Base-by-base conservation (phyloP, 2,329 filamentous ascomycete species). In the Aspergillus unguis region DNA sequence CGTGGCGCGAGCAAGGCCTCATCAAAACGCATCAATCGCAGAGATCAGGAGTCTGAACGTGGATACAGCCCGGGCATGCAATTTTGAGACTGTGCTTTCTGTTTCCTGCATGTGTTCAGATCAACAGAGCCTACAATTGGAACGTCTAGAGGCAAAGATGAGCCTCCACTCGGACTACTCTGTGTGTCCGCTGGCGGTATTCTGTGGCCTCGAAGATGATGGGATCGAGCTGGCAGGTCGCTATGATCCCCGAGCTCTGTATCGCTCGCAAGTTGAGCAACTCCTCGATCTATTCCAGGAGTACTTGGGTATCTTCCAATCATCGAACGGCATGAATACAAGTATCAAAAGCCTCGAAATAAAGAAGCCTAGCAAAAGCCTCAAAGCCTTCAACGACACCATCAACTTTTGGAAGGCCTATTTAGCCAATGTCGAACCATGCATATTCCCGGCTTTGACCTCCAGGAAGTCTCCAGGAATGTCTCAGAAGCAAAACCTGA, bases 1-100 rank as follows among this genome's bases (percentile, higher is more conserved):
- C 48, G 76, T 54, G 77, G 80, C 82, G 64, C 67, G 80, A 35
- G 71, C 83, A 52, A 82, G 84, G 76, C 82, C 82, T 58, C 81
- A 79, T 26, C 78, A 79, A 42, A 78, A 77, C 2, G 75, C 84
- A 8, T 69, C 72, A 4, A 70, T 73, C 32, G 59, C 66, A 0
- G 73, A 76, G 8, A 83, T 85, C 75, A 69, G 80, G 54, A 69
- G 71, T 27, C 65, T 83, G n/a, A 80, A 78, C 56, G 68, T 75
- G 1, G 70, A 75, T 52, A 64, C 69, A 5, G 62, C 66, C 6
- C 58, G 63, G 6, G 73, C 72, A n/a, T 76, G 70, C 54, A 63
- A 71, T 9, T 73, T 76, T 53, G 66, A 71, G 31, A 76, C 68
- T 44, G 58, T 75, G 40, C 62, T 76, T 6, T 70, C 67, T 2